Evolutionary conservation across 75 land plant species (phyloP), one percentile per base, ranked within the genome.

Genomic region (Azolla pinnata): DNA sequence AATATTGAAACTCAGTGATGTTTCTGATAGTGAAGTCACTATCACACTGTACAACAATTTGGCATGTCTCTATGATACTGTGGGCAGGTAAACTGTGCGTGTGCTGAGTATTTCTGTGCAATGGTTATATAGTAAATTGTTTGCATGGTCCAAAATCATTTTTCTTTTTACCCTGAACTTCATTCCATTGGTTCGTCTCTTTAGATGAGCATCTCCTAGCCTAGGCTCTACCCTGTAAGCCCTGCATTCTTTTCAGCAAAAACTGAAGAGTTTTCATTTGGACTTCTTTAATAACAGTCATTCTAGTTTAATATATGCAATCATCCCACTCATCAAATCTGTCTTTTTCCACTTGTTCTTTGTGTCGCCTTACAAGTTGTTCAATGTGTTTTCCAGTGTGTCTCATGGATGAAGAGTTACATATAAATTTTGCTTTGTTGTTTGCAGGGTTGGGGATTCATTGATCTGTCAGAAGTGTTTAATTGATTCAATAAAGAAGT

Each of bases 51-150:
- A 20, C 32, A 19, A 67, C 29, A 67, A 50, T 51, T 32, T 67
- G 9, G 63, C 60, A 30, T 47, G 47, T 7, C 35, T 35, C 9
- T 67, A 67, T 33, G 14, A 40, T 1, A 60, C 10, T 24, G 29
- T 67, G 33, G 64, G 63, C 35, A 59, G 70, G 70, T 67, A 51
- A 25, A 26, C 21, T 25, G 21, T 19, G n/a, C 2, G 19, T 21
- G 2, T 38, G 7, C 14, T 7, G 42, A 8, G 42, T 7, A 38
- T 38, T 38, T 38, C 7, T 38, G 42, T 7, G 42, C 7, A 38
- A 8, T 8, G 42, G 42, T 38, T 7, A 14, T 38, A 8, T 8
- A 38, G 14, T 38, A 14, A 14, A 14, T 38, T 38, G 42, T 8
- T 38, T 8, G 14, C 7, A 8, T 38, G 42, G 14, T 14, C 7